Percentiles rank a stretch among this genome's conserved stretches.
phyloP scores from a whole-genome alignment of 2,329 filamentous ascomycete species.

The Nothomitra cinnamomea region DNA sequence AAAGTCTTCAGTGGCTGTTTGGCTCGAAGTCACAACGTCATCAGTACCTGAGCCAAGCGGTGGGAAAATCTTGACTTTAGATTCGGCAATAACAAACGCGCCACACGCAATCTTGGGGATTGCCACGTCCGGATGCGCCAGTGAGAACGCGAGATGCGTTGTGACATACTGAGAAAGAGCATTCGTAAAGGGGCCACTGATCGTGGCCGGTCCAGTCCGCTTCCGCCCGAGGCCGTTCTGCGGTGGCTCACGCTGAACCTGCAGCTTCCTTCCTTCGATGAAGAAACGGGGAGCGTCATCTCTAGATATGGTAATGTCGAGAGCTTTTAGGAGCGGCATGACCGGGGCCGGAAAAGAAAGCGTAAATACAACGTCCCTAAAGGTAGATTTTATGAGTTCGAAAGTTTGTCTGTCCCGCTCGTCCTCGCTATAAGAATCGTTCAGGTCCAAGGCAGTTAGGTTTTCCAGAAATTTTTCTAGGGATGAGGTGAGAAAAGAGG shows the following conservation, averaged over 20 bases:
- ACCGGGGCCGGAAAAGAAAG: conserved; percentile 16
- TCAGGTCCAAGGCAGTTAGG: conserved; percentile 11
- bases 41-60: conserved; percentile 5
- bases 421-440: conserved; percentile 6
- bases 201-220: conserved; percentile 4
- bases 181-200: conserved; percentile 21
- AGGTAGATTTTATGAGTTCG: neutral
- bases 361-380: conserved; percentile 13
- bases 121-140: conserved; percentile 23
- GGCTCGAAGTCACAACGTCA: neutral
- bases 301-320: conserved; percentile 26
- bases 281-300: conserved; percentile 23
- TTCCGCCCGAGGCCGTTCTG: conserved; percentile 12
- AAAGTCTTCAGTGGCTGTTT: neutral
- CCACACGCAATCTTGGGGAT: conserved; percentile 25
- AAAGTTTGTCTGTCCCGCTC: neutral
- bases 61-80: conserved; percentile 24
- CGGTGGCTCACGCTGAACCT: conserved; percentile 10
- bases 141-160: conserved; percentile 24
- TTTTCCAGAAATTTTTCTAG: conserved; percentile 17
- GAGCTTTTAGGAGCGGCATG: conserved; percentile 21
- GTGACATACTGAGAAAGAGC: conserved; percentile 23
- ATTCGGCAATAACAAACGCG: conserved; percentile 24
- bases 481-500: conserved; percentile 19
- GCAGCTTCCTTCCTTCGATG: neutral